These are phyloP conservation scores for Colletotrichum costaricense DNA, from an alignment of 2,329 filamentous ascomycete species.

Conservation along the genomic window DNA sequence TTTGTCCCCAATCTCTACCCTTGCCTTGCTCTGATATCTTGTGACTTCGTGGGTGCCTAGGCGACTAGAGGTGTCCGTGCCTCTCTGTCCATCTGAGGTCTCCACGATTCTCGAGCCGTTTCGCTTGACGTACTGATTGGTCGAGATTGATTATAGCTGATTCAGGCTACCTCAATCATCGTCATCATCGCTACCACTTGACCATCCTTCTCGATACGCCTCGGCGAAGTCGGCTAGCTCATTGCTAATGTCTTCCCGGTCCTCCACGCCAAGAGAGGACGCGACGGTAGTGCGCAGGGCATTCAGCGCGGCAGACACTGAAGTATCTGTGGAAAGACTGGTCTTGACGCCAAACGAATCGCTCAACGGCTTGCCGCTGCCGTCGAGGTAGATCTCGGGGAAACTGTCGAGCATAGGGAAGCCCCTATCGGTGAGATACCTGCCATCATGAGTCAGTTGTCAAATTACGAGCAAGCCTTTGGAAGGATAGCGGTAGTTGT, in stretches of 20 bases:
- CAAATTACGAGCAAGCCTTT: not conserved
- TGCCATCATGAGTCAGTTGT: conserved; percentile 38
- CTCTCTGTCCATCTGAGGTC: not conserved
- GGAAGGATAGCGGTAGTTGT: not conserved
- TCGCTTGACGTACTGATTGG: not conserved
- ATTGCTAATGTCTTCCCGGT: conserved; percentile 86
- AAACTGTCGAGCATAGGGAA: conserved; percentile 89
- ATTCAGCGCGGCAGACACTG: conserved; percentile 77
- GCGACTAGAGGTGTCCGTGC: too few species aligned
- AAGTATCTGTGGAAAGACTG: conserved; percentile 79
- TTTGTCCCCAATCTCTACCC: not conserved
- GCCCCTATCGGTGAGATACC: conserved; percentile 65
- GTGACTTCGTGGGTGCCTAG: too few species aligned
- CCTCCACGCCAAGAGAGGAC: conserved; percentile 76
- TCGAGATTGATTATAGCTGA: too few species aligned
- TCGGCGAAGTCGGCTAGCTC: conserved; percentile 85
- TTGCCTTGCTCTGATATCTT: not conserved
- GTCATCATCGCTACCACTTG: conserved; percentile 79
- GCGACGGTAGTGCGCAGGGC: conserved; percentile 72
- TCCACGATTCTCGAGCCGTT: not conserved
- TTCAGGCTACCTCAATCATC: conserved; percentile 55
- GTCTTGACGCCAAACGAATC: conserved; percentile 62
- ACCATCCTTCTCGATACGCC: conserved; percentile 90
- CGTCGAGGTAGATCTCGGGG: conserved; percentile 75
- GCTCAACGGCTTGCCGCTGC: conserved; percentile 47